Conservation (phyloP, 257 asterid genomes). For the Primulina huaijiensis region DNA sequence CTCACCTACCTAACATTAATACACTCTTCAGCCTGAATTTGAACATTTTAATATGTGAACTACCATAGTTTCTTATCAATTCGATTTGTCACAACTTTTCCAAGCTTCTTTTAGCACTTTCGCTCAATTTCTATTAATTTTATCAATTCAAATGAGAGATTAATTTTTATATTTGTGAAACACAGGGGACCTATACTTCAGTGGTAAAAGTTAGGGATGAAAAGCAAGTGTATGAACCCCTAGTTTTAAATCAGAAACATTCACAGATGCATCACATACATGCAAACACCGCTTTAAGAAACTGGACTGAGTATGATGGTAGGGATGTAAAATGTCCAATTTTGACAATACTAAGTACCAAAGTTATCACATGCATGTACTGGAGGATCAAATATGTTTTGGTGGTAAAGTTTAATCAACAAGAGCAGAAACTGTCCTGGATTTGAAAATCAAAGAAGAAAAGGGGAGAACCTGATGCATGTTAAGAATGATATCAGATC, state of each 20-base stretch:
- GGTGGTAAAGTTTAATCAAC: not conserved
- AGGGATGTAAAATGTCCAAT: not conserved
- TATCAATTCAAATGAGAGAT: not conserved
- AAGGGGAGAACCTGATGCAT: conserved; percentile 73
- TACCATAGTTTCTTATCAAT: not conserved
- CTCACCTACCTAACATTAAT: not conserved
- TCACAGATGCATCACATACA: not conserved
- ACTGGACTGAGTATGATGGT: too few species aligned
- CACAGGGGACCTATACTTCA: not conserved
- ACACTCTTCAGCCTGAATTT: not conserved
- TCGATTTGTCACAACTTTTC: not conserved
- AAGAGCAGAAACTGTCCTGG: not conserved
- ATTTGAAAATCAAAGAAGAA: not conserved
- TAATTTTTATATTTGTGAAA: not conserved
- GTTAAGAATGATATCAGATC: conserved; percentile 90
- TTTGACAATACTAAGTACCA: not conserved
- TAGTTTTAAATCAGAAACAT: too few species aligned
- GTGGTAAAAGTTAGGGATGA: not conserved
- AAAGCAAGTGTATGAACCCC: too few species aligned
- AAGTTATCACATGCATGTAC: not conserved
- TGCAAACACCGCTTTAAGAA: not conserved
- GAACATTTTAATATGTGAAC: not conserved
- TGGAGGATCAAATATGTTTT: not conserved
- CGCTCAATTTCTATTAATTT: not conserved
- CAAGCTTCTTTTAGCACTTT: not conserved